These are phyloP conservation scores for Solidago caesia DNA, from an alignment of 129 eudicot species.

Conservation along the genomic window DNA sequence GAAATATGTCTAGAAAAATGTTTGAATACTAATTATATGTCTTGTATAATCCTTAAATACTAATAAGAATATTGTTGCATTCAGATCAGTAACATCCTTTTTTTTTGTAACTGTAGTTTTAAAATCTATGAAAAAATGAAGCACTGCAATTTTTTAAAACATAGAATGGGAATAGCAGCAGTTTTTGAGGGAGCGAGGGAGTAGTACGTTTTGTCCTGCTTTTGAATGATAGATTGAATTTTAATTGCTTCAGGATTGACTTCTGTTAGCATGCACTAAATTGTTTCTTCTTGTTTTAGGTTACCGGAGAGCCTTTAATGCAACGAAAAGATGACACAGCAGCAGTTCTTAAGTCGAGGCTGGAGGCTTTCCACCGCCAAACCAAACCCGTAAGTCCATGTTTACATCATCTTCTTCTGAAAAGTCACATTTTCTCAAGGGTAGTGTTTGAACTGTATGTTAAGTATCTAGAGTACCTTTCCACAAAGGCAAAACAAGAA, in stretches of 20 bases:
- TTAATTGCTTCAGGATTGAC: background rate
- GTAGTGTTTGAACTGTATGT: background rate
- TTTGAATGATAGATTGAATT: background rate
- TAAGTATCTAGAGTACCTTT: background rate
- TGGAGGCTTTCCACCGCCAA: constrained; percentile 87
- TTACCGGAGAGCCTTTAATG: constrained; percentile 91
- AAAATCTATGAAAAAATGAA: background rate
- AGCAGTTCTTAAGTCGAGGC: constrained; percentile 89
- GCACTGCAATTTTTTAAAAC: background rate
- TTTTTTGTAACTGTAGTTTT: background rate
- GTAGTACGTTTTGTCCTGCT: background rate
- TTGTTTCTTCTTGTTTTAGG: constrained; percentile 42
- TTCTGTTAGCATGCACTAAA: background rate
- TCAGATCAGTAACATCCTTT: background rate
- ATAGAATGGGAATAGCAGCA: background rate
- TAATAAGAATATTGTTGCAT: background rate
- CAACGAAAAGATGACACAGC: constrained; percentile 98
- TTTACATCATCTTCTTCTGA: background rate
- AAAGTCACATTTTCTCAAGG: background rate
- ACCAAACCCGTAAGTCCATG: constrained; percentile 75
- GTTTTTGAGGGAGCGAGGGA: background rate
- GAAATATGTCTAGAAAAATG: background rate
- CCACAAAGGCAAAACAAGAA: too few species aligned
- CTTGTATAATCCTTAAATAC: background rate
- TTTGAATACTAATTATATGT: background rate